phyloP scores from a whole-genome alignment of 1,139 yeast species.

The Blastobotrys persicus region DNA sequence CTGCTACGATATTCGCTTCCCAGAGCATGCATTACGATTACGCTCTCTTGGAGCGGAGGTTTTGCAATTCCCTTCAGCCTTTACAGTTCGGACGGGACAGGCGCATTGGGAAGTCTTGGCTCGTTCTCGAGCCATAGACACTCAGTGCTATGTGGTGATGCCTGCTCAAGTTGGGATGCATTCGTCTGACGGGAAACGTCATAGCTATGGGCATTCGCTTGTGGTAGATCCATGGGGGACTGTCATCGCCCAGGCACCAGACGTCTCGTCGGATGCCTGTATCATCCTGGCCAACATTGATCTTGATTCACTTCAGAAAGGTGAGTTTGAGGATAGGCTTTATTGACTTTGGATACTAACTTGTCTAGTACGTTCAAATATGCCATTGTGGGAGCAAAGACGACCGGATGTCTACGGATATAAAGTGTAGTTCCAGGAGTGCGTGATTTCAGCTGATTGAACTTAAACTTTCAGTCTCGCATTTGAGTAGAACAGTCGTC shows the following conservation, averaged over 20 bases:
- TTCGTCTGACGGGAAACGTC: conserved; percentile 43
- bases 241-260: conserved; percentile 60
- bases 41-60: conserved; percentile 74
- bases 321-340: background rate
- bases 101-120: conserved; percentile 88
- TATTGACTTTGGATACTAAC: conserved; percentile 17
- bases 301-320: conserved; percentile 43
- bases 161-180: conserved; percentile 91
- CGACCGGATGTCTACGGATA: conserved; percentile 52
- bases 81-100: conserved; percentile 84
- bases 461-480: too few species aligned
- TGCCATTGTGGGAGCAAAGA: conserved; percentile 77
- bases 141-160: conserved; percentile 83
- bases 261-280: conserved; percentile 49
- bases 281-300: conserved; percentile 72
- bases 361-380: conserved; percentile 51
- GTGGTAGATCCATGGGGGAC: conserved; percentile 93
- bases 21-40: conserved; percentile 68
- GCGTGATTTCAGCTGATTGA: background rate
- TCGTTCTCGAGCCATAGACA: conserved; percentile 79
- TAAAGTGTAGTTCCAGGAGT: conserved; percentile 13
- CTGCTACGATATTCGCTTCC: conserved; percentile 87
- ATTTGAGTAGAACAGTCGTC: too few species aligned
- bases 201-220: conserved; percentile 81
- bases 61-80: conserved; percentile 84